Base-by-base conservation (phyloP, 2,329 filamentous ascomycete genomes). In the Peltaster fructicola region DNA sequence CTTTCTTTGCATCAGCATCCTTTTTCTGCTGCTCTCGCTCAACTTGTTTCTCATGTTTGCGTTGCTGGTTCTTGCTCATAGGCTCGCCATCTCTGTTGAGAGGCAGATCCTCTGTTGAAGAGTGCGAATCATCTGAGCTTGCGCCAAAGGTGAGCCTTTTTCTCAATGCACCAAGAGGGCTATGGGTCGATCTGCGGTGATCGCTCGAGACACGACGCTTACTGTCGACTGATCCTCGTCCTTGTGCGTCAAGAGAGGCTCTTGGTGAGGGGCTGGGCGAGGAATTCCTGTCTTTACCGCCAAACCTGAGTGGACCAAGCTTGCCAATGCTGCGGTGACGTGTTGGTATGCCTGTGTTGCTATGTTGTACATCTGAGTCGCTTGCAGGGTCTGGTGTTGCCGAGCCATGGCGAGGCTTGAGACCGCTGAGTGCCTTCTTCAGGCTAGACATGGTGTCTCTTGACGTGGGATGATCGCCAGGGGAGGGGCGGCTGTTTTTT, bases 71-170 rank as follows among this genome's bases (percentile, higher is more conserved):
- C 30, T 50, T 51, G 33, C 56, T 61, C 50, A 61, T 53, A 22
- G 50, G 49, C 41, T 61, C 56, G 26, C 57, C 59, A 13, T 61
- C 54, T 22, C 56, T 48, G 42, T 61, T 61, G 34, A 62, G 46
- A 10, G 57, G 56, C 14, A 46, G 28, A 25, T 48, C 45, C 32
- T 47, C 45, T 17, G 44, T 47, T 11, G 41, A 45, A 11, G 44
- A 48, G 25, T 40, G 39, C 4, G 44, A 48, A 25, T 41, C 40
- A 20, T 44, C 41, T 6, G 45, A 48, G 27, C 24, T 25, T 12
- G 23, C 27, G 22, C 35, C 34, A 14, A 27, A 24, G 7, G 41
- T 31, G 7, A 38, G 30, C 30, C 48, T 50, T 24, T 43, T 40
- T 20, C 40, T 32, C 20, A 50, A 34, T 14, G 45, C 38, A 13